A percentile compares a stretch with the other conserved stretches of the same genome.
These are phyloP conservation scores for Termitomyces sp. DNA, from an alignment of 768 basidiomycete genomes.

Conservation along the genomic window DNA sequence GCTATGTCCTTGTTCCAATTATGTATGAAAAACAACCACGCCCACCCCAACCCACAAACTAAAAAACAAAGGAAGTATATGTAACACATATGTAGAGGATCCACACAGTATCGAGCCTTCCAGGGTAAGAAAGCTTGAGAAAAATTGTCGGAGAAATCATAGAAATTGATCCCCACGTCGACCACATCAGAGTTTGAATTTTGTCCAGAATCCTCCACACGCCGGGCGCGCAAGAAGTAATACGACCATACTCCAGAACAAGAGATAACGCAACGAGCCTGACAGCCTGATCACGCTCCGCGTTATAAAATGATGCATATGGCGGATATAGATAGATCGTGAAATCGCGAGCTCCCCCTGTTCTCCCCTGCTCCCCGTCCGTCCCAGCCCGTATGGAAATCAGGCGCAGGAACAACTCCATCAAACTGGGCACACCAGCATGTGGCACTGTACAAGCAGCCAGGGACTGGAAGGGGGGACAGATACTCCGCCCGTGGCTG, in stretches of 20 bases:
- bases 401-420: neutral
- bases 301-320: slow-evolving; percentile 6
- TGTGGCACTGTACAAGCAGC: neutral
- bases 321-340: slow-evolving; percentile 9
- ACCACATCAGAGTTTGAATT: neutral
- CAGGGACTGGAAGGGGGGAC: neutral
- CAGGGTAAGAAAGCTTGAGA: neutral
- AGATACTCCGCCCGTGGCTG: neutral
- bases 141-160: neutral
- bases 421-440: neutral
- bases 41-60: neutral
- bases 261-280: neutral
- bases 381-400: neutral
- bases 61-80: neutral
- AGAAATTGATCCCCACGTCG: neutral
- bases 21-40: neutral
- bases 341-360: neutral
- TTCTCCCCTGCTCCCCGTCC: neutral
- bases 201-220: neutral
- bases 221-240: neutral
- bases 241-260: neutral
- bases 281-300: neutral
- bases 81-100: neutral
- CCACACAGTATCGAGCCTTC: neutral
- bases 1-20: neutral